These are phyloP conservation scores for Urostyla sp. DNA, from an alignment of 73 alveolate genomes.

Conservation along the genomic window DNA sequence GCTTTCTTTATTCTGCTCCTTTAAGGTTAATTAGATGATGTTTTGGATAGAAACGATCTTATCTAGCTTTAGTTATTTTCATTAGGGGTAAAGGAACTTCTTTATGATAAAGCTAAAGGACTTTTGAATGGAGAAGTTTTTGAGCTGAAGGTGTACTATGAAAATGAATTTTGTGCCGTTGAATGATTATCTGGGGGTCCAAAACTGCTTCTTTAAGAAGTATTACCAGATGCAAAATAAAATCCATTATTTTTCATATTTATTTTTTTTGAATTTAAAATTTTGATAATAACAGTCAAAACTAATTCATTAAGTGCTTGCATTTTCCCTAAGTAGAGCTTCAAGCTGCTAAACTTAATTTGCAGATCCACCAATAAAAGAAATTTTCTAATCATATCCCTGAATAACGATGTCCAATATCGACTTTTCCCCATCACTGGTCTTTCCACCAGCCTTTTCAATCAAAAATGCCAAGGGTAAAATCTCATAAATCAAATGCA, in stretches of 20 bases:
- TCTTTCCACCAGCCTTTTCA: conserved; percentile 90
- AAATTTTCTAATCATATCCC: conserved; percentile 50
- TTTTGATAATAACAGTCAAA: not conserved
- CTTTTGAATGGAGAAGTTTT: too few relatives aligned
- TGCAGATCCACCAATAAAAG: conserved; percentile 23
- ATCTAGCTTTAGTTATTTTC: not conserved
- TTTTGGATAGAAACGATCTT: too few relatives aligned
- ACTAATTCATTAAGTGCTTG: not conserved
- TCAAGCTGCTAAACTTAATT: conserved; percentile 20
- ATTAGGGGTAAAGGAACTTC: too few relatives aligned
- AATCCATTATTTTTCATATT: not conserved
- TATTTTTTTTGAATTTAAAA: not conserved
- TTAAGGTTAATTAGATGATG: too few relatives aligned
- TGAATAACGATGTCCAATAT: conserved; percentile 34
- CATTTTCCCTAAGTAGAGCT: not conserved
- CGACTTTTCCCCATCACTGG: conserved; percentile 66
- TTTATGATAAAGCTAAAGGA: too few relatives aligned
- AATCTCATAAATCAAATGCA: conserved; percentile 77
- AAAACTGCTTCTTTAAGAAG: conserved; percentile 4
- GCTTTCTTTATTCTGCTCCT: too few relatives aligned
- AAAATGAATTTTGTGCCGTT: too few relatives aligned
- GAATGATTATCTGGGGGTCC: too few relatives aligned
- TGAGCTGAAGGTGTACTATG: too few relatives aligned
- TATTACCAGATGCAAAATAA: not conserved
- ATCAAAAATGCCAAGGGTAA: conserved; percentile 83